Conservation (phyloP, 768 basidiomycete species). For the Tricholomella constricta region DNA sequence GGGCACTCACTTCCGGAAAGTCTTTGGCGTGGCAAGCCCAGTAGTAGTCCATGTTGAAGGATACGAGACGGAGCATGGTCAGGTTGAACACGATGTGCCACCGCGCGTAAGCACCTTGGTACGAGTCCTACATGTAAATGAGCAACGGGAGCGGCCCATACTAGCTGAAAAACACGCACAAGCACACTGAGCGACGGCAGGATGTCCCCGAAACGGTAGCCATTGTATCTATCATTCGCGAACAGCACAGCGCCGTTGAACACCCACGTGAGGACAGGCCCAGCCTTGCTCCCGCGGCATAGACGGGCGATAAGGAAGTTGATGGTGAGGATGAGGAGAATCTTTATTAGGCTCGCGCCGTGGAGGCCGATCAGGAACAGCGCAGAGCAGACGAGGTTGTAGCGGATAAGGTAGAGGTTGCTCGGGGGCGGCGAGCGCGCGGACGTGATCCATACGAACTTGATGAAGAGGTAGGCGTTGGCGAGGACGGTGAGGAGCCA, state of each 20-base stretch:
- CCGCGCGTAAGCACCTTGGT: slow-evolving; percentile 78
- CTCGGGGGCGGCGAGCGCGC: slow-evolving; percentile 21
- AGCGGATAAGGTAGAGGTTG: slow-evolving; percentile 47
- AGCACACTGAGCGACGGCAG: slow-evolving; percentile 56
- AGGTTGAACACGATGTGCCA: slow-evolving; percentile 98
- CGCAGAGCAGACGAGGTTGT: slow-evolving; percentile 61
- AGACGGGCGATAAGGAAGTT: slow-evolving; percentile 70
- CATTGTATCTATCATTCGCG: slow-evolving; percentile 70
- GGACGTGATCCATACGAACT: slow-evolving; percentile 47
- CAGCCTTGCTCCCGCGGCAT: slow-evolving; percentile 42
- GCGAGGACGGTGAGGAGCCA: slow-evolving; percentile 55
- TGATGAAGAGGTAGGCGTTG: slow-evolving; percentile 55
- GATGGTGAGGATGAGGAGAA: slow-evolving; percentile 63
- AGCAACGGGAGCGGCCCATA: not conserved
- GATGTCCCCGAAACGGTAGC: slow-evolving; percentile 68
- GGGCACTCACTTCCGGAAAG: slow-evolving; percentile 43
- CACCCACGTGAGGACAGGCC: slow-evolving; percentile 66
- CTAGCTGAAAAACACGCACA: slow-evolving; percentile 45
- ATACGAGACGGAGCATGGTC: slow-evolving; percentile 90
- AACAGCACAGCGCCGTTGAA: slow-evolving; percentile 79
- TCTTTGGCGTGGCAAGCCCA: slow-evolving; percentile 64
- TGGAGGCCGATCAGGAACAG: slow-evolving; percentile 75
- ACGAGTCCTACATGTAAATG: slow-evolving; percentile 49
- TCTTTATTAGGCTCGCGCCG: slow-evolving; percentile 78
- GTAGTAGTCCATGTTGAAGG: slow-evolving; percentile 91